Conservation (phyloP, 768 basidiomycete species). For the Amanita rimosa region DNA sequence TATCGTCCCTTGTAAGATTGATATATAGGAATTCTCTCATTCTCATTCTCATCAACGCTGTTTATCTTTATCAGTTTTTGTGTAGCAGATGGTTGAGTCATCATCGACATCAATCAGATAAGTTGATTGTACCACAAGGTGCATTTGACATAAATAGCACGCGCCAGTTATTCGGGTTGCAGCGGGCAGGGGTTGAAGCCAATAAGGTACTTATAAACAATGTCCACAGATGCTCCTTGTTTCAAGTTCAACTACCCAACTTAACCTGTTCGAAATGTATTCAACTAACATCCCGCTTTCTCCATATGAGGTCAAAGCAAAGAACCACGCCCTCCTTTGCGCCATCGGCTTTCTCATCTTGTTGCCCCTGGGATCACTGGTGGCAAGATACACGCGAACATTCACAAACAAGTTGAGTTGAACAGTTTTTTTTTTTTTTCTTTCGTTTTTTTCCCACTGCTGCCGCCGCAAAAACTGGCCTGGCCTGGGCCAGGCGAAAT, state of each 20-base stretch:
- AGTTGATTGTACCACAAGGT: too few species aligned
- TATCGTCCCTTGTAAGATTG: neutral
- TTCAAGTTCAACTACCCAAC: neutral
- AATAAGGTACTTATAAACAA: too few species aligned
- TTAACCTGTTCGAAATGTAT: neutral
- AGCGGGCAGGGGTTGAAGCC: too few species aligned
- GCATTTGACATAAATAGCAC: too few species aligned
- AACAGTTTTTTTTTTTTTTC: too few species aligned
- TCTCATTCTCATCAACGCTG: neutral
- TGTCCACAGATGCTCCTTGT: neutral
- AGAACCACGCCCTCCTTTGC: constrained; percentile 40
- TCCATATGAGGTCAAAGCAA: constrained; percentile 23
- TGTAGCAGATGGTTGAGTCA: neutral
- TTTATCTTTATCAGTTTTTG: neutral
- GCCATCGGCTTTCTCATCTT: constrained; percentile 43
- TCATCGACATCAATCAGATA: too few species aligned
- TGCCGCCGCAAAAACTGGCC: too few species aligned
- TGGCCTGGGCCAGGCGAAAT: too few species aligned
- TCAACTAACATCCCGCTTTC: constrained; percentile 8
- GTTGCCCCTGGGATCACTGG: constrained; percentile 45
- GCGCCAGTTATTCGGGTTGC: too few species aligned
- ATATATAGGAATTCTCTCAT: neutral
- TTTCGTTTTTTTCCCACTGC: too few species aligned
- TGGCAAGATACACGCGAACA: constrained; percentile 44
- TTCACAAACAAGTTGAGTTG: constrained; percentile 32